These are phyloP conservation scores for Citrus sp. DNA, from an alignment of 345 rosid species.

Conservation along the genomic window DNA sequence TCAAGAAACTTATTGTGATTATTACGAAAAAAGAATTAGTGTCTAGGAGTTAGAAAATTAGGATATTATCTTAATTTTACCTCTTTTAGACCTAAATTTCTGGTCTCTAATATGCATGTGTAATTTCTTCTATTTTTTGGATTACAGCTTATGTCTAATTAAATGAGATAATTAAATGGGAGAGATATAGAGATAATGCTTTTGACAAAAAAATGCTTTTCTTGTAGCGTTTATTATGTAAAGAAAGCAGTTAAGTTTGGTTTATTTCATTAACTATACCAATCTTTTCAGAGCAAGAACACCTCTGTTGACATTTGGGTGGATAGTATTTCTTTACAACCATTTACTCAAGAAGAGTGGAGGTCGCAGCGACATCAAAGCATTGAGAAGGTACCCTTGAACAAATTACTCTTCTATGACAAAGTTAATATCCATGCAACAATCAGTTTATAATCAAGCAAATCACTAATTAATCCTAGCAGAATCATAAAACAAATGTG, in stretches of 20 bases:
- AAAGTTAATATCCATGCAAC: too few relatives aligned
- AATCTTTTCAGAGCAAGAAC: constrained; percentile 39
- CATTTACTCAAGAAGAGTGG: constrained; percentile 76
- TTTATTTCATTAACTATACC: background rate
- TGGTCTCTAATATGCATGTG: too few relatives aligned
- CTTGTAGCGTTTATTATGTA: background rate
- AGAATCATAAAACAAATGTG: constrained; percentile 42
- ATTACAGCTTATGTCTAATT: too few relatives aligned
- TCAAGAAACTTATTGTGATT: too few relatives aligned
- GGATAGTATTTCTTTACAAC: constrained; percentile 77
- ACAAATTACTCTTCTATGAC: background rate
- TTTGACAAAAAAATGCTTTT: background rate
- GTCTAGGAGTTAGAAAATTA: too few relatives aligned
- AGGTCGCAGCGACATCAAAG: constrained; percentile 54
- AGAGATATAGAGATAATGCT: background rate
- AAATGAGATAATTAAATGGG: too few relatives aligned
- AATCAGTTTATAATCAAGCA: background rate
- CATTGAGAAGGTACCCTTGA: constrained; percentile 35
- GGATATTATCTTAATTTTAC: too few relatives aligned
- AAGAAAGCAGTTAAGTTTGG: background rate
- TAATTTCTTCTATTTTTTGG: too few relatives aligned
- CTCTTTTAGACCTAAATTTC: too few relatives aligned
- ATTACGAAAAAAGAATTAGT: too few relatives aligned
- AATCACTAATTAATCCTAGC: background rate
- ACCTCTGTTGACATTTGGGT: constrained; percentile 66